Evolutionary conservation across 2,329 filamentous ascomycete genomes (phyloP), one percentile per base, ranked within the genome.

Genomic region (Ophiocordyceps camponoti-floridani): DNA sequence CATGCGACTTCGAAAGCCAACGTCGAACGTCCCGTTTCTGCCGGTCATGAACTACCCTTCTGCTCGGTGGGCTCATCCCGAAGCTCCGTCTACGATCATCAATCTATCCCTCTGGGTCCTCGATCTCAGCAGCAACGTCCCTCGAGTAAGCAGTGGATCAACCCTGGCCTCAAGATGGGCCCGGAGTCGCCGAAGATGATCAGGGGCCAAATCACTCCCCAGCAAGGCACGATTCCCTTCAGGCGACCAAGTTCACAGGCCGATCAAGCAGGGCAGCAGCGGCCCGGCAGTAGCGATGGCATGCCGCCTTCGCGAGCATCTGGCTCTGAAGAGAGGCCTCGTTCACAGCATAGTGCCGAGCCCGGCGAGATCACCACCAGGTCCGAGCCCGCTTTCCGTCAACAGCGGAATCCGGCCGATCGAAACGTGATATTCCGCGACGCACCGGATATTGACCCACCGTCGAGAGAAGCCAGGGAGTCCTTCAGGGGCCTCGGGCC

Each of bases 111-210:
- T 3, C 62, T 70, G 3, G 73, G 72, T 10, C 72, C 72, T 31
- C 67, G 73, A 33, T 67, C 67, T 14, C 71, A 73, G 47, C 69
- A 67, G 46, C 62, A 62, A 47, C 66, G 71, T 7, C 66, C 69
- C 14, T 72, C 70, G 0, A 75, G 72, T 53, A 75, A 74, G 51
- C 73, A 76, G 55, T 77, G 73, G 73, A 70, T 73, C 46, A 75
- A 75, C 43, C 69, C 72, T 4, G 67, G 65, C 27, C 51, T 71
- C 4, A 73, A 69, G 54, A 70, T 70, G 47, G 57, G 60, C 0
- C 67, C 70, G 2, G 69, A 72, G 16, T 74, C 70, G 2, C 72
- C 73, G 2, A 72, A 71, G 48, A 53, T 65, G 28, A 66, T 64
- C 51, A 62, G 71, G 46, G 67, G 70, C 1, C 69, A 69, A 47